Evolutionary conservation across 179 eudicot species (phyloP).

Genomic region (Camellia oleifera): DNA sequence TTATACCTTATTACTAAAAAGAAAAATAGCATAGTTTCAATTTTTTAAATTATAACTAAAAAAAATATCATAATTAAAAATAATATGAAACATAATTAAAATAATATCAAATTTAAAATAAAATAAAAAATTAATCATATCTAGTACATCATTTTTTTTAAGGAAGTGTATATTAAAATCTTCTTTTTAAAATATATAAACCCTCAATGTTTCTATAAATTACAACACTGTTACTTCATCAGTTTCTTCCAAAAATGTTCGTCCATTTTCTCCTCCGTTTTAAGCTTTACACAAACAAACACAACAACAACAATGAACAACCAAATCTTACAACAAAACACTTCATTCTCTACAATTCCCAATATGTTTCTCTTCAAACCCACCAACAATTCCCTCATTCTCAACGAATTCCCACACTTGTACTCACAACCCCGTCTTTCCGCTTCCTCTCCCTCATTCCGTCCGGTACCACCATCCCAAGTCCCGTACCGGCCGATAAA

Average conservation of each 20-base stretch:
- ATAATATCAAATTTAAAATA: too few relatives aligned
- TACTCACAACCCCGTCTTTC: not conserved
- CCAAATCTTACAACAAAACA: not conserved
- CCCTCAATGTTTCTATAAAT: conserved; percentile 10
- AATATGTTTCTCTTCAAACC: conserved; percentile 1
- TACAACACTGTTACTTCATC: not conserved
- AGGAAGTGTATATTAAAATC: not conserved
- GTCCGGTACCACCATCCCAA: not conserved
- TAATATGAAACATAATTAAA: too few relatives aligned
- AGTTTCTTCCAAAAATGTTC: not conserved
- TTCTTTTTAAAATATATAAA: conserved; percentile 3
- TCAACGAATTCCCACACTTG: conserved; percentile 1
- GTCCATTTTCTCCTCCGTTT: not conserved
- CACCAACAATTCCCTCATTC: not conserved
- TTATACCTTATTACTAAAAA: too few relatives aligned
- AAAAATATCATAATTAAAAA: too few relatives aligned
- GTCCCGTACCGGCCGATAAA: not conserved
- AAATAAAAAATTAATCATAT: too few relatives aligned
- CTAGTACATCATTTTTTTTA: too few relatives aligned
- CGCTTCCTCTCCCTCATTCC: not conserved
- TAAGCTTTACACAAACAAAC: too few relatives aligned
- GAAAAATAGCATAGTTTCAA: too few relatives aligned
- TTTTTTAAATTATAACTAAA: too few relatives aligned
- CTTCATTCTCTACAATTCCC: conserved; percentile 7
- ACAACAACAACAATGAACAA: not conserved